These are phyloP conservation scores for Corymbia maculata DNA, from an alignment of 345 rosid genomes.

Conservation along the genomic window DNA sequence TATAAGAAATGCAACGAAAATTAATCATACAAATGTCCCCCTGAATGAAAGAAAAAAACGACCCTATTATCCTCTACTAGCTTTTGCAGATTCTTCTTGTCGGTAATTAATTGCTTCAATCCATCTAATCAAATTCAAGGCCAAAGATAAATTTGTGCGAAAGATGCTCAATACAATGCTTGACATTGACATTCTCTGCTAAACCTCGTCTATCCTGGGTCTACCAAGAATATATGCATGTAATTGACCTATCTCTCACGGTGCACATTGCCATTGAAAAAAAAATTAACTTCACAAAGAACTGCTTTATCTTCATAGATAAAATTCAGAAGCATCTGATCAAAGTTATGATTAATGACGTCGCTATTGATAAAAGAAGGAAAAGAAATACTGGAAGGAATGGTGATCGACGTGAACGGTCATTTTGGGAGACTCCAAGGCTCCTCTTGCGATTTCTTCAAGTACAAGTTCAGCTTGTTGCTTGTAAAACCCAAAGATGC, in stretches of 20 bases:
- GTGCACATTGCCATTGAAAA: not conserved
- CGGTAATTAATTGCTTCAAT: not conserved
- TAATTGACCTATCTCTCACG: not conserved
- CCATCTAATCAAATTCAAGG: not conserved
- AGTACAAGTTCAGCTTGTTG: slow-evolving; percentile 43
- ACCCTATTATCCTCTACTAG: not conserved
- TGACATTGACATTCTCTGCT: not conserved
- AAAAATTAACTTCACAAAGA: not conserved
- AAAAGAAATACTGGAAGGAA: slow-evolving; percentile 36
- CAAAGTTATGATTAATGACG: not conserved
- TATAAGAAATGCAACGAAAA: not conserved
- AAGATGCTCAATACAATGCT: not conserved
- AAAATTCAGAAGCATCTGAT: not conserved
- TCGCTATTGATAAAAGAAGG: not conserved
- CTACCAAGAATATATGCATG: not conserved
- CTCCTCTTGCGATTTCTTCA: slow-evolving; percentile 32
- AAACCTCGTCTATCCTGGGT: not conserved
- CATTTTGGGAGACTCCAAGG: slow-evolving; percentile 29
- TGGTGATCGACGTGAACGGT: slow-evolving; percentile 31
- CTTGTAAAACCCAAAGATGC: slow-evolving; percentile 20
- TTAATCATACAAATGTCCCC: not conserved
- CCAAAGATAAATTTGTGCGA: not conserved
- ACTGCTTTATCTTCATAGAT: not conserved
- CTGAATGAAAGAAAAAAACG: not conserved
- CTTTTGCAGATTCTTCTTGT: not conserved